Evolutionary conservation across 495 filamentous ascomycete genomes (phyloP).

Genomic region (Penicillium cataractarum): DNA sequence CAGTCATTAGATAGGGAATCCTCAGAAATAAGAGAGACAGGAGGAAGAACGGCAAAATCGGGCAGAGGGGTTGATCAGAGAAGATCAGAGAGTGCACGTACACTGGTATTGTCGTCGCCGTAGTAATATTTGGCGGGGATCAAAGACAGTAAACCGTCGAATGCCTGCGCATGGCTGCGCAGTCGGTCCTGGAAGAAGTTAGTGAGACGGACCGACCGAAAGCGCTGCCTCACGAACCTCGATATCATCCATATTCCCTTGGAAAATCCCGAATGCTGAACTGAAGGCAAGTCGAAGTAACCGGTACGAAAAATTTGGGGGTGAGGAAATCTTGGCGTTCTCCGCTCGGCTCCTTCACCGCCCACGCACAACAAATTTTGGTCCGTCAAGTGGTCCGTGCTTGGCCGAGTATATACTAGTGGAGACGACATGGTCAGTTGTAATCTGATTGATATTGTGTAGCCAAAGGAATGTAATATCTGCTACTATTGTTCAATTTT

Average conservation of each 20-base stretch:
- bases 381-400: conserved; percentile 23
- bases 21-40: conserved; percentile 12
- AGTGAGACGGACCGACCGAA: conserved; percentile 6
- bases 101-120: conserved; percentile 73
- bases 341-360: conserved; percentile 45
- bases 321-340: conserved; percentile 48
- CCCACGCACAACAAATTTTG: conserved; percentile 28
- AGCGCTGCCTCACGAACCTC: conserved; percentile 40
- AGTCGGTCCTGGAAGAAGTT: conserved; percentile 67
- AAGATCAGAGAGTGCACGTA: conserved; percentile 53
- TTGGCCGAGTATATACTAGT: background rate
- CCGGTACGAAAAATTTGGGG: conserved; percentile 45
- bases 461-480: too few relatives aligned
- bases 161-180: conserved; percentile 80
- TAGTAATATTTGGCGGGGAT: conserved; percentile 95
- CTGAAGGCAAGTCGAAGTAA: conserved; percentile 12
- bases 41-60: conserved; percentile 10
- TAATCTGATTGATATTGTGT: too few relatives aligned
- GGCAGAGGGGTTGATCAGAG: conserved; percentile 6
- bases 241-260: conserved; percentile 48
- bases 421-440: background rate
- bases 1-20: conserved; percentile 40
- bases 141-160: conserved; percentile 87
- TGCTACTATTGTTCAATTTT: background rate
- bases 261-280: background rate